Evolutionary conservation across 225 moss, liverwort and hornwort genomes (phyloP), one percentile per base, ranked within the genome.

Genomic region (Pleurozium schreberi): DNA sequence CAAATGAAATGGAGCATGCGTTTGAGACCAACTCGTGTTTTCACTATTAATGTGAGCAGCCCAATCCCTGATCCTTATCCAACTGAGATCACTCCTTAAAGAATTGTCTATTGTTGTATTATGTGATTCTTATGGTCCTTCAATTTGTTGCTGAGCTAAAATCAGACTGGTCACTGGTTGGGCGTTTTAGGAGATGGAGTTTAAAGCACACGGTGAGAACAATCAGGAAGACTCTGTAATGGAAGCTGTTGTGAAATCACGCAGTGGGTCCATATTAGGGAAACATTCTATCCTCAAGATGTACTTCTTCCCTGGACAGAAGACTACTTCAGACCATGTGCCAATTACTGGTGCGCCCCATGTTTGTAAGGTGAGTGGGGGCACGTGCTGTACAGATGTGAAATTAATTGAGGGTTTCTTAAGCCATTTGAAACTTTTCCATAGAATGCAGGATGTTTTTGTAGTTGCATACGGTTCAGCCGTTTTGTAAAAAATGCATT

Each of bases 1-100:
- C 99, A 97, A 91, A 97, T 99, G 97, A 99, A 99, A 89, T 99
- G 99, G 99, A 97, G 96, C 88, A 99, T 99, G 99, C 94, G 99
- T 73, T 92, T 99, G 90, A 95, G 99, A 93, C 99, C 99, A 89
- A 94, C 95, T 71, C 96, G 99, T 90, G 97, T 99, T 40, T 99
- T 99, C 78, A 97, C 99, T 47, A 97, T 99, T 34, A 96, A 93
- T 88, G 95, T 95, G 85, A 92, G 95, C 76, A 83, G 76, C 66
- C 66, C 60, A 83, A 38, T 82, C 47, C 80, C 83, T 81, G 84
- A 84, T 82, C 49, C 59, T 84, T 84, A 61, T 76, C 60, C 34
- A 81, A 52, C 38, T 83, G 85, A 70, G 73, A 57, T 45, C 50
- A 64, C 59, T 27, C 30, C 30, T 77, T 82, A 59, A 31, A 82